Evolutionary conservation across 306 rosid genomes (phyloP), one percentile per base, ranked within the genome.

Genomic region (Lupinus albus): DNA sequence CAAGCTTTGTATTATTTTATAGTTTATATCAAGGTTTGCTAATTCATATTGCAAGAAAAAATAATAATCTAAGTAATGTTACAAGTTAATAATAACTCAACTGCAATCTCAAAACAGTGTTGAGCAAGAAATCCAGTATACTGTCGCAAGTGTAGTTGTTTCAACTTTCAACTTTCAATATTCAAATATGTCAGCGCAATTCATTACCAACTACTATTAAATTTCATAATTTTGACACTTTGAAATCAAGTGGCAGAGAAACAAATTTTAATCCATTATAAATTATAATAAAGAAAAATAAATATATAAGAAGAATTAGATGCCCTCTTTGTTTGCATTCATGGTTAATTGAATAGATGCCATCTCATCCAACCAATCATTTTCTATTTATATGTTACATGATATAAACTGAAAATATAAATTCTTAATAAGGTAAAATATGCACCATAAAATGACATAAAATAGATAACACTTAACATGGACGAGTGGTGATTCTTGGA

Each of bases 401-500:
- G n/a, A n/a, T n/a, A n/a, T n/a, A n/a, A n/a, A n/a, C 28, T 25
- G 28, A 25, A 25, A 25, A 25, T 25, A 2, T 2, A 25, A 25
- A 1, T 25, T 25, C 3, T 25, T 1, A 25, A 25, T 25, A 25
- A 1, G 28, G 3, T 25, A 33, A 33, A 33, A 33, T 4, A 33
- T 1, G 1, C 8, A 5, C 6, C 5, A 2, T 5, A 33, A 33
- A 33, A 33, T 33, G 5, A 25, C 3, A 25, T 1, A 2, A 25
- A 25, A 2, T 45, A 45, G 49, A 6, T 51, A 51, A 50, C 30
- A 42, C 4, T 3, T 2, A 17, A 8, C 11, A 0, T n/a, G 17
- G 25, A 35, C 0, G 1, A 20, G 25, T 14, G 68, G 3, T 13
- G 79, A 75, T 75, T 67, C 79, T 8, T 10, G 32, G 18, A 11